Evolutionary conservation across 352 stramenopile genomes (phyloP), one percentile per base, ranked within the genome.

Genomic region (Phytophthora podocarpi): DNA sequence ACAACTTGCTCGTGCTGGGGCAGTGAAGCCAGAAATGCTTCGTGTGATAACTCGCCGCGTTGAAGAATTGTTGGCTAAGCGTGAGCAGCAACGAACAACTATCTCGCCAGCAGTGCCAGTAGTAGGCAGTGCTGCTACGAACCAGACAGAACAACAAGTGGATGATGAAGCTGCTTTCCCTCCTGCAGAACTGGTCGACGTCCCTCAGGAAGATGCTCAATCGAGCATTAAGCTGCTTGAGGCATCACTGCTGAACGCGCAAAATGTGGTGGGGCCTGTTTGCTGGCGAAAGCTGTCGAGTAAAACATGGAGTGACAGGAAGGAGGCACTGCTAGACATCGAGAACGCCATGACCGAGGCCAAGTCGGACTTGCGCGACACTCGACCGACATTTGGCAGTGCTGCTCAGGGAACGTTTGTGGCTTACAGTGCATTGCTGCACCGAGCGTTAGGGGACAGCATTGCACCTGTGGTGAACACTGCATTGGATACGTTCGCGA

Each of bases 261-360:
- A 87, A 20, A 64, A 37, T 3, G 55, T 91, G 2, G 64, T 91
- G 11, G 85, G 85, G 0, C 85, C 85, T 2, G 85, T 94, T 4
- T 64, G 62, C 13, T 92, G 80, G 80, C 78, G 80, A 18, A 94
- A 94, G 39, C 76, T 92, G 35, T 80, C 88, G 31, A 91, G 82
- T 57, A 93, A 92, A 58, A 90, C 78, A 26, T 94, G 85, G 83
- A 93, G 82, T 45, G 85, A 94, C 56, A 74, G 85, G 20, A 91
- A 91, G 48, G 85, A 94, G 27, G 83, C 85, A n/a, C 66, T 94
- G 3, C 65, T 89, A 5, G 83, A 90, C 41, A 56, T 91, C 15
- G 85, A 92, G 35, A 90, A 87, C 23, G 72, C 57, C 18, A 82
- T 94, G 36, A 77, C 67, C 0, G 84, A 92, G 20, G 76, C 80